Evolutionary conservation across 768 basidiomycete genomes (phyloP).

Genomic region (Phaeotremella skinneri): DNA sequence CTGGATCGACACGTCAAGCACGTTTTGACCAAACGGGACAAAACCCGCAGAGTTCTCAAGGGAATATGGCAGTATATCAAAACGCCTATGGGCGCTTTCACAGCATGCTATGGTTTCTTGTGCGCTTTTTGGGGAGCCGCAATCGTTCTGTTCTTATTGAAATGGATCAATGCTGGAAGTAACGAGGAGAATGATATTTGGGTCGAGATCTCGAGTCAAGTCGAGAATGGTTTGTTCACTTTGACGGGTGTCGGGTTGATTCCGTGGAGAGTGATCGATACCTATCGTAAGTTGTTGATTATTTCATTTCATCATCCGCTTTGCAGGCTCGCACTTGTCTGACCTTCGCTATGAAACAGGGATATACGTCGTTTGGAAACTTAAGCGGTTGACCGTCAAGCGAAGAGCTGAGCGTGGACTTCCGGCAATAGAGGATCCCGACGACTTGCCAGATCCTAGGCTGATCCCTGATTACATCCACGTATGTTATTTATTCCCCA

Average conservation of each 20-base stretch:
- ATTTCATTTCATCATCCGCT: neutral
- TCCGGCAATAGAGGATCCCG: conserved; percentile 67
- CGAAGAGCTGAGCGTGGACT: conserved; percentile 65
- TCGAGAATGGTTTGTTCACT: conserved; percentile 77
- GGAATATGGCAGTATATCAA: conserved; percentile 81
- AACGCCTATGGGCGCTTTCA: conserved; percentile 73
- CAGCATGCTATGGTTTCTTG: conserved; percentile 73
- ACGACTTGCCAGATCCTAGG: conserved; percentile 75
- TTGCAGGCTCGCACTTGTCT: conserved; percentile 2
- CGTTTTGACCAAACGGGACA: conserved; percentile 64
- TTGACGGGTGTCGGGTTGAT: conserved; percentile 74
- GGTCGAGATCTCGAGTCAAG: conserved; percentile 60
- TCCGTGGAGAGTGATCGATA: conserved; percentile 71
- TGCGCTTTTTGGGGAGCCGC: conserved; percentile 85
- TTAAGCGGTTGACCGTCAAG: conserved; percentile 62
- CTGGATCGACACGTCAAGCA: conserved; percentile 78
- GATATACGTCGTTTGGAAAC: conserved; percentile 69
- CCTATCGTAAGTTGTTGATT: conserved; percentile 64
- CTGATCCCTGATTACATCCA: conserved; percentile 46
- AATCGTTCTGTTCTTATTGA: conserved; percentile 66
- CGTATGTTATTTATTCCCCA: conserved; percentile 22
- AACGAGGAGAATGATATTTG: conserved; percentile 70
- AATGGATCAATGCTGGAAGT: conserved; percentile 67
- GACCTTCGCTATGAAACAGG: conserved; percentile 55
- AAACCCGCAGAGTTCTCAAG: conserved; percentile 60